These are phyloP conservation scores for Pseudozyma hubeiensis DNA, from an alignment of 1,284 basidiomycete genomes.

Conservation along the genomic window DNA sequence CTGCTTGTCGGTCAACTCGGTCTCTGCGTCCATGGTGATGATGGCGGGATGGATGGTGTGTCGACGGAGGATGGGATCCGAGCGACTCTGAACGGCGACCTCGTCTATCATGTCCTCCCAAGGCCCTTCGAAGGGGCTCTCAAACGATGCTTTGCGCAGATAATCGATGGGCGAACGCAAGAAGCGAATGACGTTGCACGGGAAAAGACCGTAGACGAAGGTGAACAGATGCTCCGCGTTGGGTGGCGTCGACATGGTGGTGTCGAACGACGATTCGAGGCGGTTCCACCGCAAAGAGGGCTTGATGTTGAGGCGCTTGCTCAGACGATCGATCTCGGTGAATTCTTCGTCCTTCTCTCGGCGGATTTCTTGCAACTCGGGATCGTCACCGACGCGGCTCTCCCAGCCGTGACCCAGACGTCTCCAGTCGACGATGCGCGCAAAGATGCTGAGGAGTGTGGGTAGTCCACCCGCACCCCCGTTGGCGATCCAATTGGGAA, in stretches of 20 bases:
- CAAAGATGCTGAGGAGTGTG: constrained; percentile 60
- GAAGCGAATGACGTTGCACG: constrained; percentile 83
- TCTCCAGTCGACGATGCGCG: constrained; percentile 62
- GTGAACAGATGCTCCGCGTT: constrained; percentile 73
- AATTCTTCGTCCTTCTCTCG: constrained; percentile 56
- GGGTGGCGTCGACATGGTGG: constrained; percentile 49
- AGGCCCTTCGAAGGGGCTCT: constrained; percentile 67
- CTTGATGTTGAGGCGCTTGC: constrained; percentile 55
- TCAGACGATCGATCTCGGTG: constrained; percentile 52
- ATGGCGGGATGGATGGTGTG: constrained; percentile 81
- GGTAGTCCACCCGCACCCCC: constrained; percentile 60
- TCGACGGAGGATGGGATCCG: constrained; percentile 74
- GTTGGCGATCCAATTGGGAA: constrained; percentile 63
- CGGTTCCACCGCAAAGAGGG: constrained; percentile 51
- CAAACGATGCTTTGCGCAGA: constrained; percentile 76
- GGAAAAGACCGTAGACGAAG: constrained; percentile 85
- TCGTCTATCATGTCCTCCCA: constrained; percentile 76
- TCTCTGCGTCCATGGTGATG: constrained; percentile 75
- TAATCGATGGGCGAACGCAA: constrained; percentile 77
- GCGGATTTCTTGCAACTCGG: constrained; percentile 38
- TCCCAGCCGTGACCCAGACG: constrained; percentile 57
- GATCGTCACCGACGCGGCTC: constrained; percentile 38
- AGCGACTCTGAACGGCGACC: constrained; percentile 70
- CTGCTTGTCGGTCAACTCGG: constrained; percentile 76
- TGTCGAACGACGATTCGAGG: constrained; percentile 56